Percentiles rank a stretch among this genome's conserved stretches.
Conservation (phyloP, 805 yeast species). For the Cyberlindnera mycetangii region DNA sequence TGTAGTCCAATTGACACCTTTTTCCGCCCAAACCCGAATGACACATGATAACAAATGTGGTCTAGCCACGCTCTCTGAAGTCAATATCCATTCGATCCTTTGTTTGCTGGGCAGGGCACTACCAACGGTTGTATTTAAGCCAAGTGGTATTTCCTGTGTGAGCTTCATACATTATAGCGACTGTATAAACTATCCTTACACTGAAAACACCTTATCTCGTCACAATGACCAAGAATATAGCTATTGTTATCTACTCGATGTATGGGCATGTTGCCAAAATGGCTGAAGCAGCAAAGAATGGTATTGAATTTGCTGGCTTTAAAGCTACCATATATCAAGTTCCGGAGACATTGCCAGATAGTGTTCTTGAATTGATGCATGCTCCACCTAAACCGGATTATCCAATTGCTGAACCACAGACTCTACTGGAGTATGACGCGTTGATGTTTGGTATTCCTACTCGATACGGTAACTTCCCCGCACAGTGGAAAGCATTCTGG, state of each 20-base stretch:
- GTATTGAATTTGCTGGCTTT: conserved; percentile 69
- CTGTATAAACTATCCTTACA: no score
- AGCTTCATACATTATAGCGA: no score
- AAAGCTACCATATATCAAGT: conserved; percentile 72
- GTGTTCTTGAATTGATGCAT: conserved; percentile 54
- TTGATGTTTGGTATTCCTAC: conserved; percentile 80
- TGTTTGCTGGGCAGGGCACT: neutral
- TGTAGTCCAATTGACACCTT: no score
- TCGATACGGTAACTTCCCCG: conserved; percentile 71
- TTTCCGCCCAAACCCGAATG: neutral
- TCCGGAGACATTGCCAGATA: conserved; percentile 70
- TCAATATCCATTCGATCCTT: no score
- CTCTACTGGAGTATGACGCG: conserved; percentile 63
- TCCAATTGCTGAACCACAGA: conserved; percentile 57
- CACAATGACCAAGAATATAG: conserved; percentile 34
- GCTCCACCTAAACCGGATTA: conserved; percentile 60
- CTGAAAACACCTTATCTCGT: conserved; percentile 54
- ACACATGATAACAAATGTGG: neutral
- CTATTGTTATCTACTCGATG: conserved; percentile 63
- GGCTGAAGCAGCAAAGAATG: conserved; percentile 67
- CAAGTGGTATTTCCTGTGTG: no score
- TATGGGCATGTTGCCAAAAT: conserved; percentile 73
- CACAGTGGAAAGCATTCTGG: conserved; percentile 76
- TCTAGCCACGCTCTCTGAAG: neutral
- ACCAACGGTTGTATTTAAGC: conserved; percentile 50